Conservation (phyloP, 2,329 filamentous ascomycete genomes). For the Diplocarpon rosae region DNA sequence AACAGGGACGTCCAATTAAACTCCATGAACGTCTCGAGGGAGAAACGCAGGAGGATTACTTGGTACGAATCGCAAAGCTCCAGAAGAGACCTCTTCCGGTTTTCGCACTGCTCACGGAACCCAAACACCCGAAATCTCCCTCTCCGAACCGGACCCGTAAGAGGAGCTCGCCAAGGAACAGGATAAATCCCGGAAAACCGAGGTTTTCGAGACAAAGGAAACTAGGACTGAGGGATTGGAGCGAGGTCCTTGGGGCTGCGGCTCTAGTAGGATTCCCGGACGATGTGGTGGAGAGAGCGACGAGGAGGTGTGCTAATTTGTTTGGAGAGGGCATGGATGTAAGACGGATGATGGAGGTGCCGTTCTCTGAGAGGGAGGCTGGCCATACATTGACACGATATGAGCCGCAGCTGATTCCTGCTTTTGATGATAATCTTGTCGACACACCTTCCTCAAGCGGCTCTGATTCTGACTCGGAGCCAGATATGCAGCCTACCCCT, state of each 20-base stretch:
- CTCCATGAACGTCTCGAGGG: slow-evolving; percentile 19
- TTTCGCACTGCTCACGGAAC: slow-evolving; percentile 16
- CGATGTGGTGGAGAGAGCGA: slow-evolving; percentile 54
- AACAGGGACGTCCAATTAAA: slow-evolving; percentile 20
- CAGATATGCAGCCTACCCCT: not conserved
- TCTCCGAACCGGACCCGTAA: not conserved
- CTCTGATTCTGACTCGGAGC: not conserved
- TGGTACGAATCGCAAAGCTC: slow-evolving; percentile 35
- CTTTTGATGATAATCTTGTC: slow-evolving; percentile 5
- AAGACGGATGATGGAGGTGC: slow-evolving; percentile 26
- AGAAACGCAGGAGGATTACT: slow-evolving; percentile 33
- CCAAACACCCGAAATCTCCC: not conserved
- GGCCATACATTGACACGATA: slow-evolving; percentile 15
- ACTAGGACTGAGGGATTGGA: slow-evolving; percentile 55
- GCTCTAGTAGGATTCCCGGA: slow-evolving; percentile 60
- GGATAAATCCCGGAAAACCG: slow-evolving; percentile 5
- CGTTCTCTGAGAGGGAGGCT: slow-evolving; percentile 5
- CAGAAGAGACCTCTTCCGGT: slow-evolving; percentile 32
- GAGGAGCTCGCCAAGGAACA: slow-evolving; percentile 6
- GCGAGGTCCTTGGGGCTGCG: slow-evolving; percentile 70
- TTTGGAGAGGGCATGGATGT: slow-evolving; percentile 61
- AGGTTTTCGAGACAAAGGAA: slow-evolving; percentile 7
- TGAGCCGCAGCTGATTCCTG: slow-evolving; percentile 18
- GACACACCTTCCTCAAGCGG: slow-evolving; percentile 2
- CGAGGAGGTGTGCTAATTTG: slow-evolving; percentile 61